A percentile compares a stretch with the other conserved stretches of the same genome.
Conservation (phyloP, 2,329 filamentous ascomycete genomes). For the Penicillium carneum region DNA sequence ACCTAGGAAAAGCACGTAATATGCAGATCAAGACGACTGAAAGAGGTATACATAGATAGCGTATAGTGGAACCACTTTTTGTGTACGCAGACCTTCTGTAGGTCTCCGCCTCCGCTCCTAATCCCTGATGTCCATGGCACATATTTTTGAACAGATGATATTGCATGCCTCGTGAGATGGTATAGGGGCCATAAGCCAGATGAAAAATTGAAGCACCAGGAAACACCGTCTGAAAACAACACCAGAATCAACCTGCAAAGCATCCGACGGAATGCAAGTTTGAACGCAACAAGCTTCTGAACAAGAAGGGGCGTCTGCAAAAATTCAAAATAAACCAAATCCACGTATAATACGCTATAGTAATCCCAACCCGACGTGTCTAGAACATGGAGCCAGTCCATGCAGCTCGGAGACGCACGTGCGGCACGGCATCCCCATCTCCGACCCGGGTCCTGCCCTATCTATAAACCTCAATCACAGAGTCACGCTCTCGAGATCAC, state of each 20-base stretch:
- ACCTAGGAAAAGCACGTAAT: not conserved
- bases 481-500: conserved; percentile 71
- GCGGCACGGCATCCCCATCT: not conserved
- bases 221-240: conserved; percentile 12
- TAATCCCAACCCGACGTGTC: conserved; percentile 3
- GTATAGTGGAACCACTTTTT: not conserved
- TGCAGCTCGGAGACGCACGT: conserved; percentile 10
- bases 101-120: not conserved
- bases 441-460: conserved; percentile 21
- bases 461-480: conserved; percentile 36
- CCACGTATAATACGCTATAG: conserved; percentile 19
- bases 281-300: not conserved
- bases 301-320: not conserved
- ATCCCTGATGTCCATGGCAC: not conserved
- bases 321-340: not conserved
- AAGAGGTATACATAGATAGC: not conserved
- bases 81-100: not conserved
- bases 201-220: conserved; percentile 2
- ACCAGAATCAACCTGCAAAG: not conserved
- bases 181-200: conserved; percentile 14
- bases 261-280: not conserved
- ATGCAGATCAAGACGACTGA: not conserved
- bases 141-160: not conserved
- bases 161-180: conserved; percentile 16
- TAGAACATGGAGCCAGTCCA: conserved; percentile 27